A percentile compares a stretch with the other conserved stretches of the same genome.
phyloP scores from a whole-genome alignment of 495 filamentous ascomycete genomes.

The Penicillium cataractarum region DNA sequence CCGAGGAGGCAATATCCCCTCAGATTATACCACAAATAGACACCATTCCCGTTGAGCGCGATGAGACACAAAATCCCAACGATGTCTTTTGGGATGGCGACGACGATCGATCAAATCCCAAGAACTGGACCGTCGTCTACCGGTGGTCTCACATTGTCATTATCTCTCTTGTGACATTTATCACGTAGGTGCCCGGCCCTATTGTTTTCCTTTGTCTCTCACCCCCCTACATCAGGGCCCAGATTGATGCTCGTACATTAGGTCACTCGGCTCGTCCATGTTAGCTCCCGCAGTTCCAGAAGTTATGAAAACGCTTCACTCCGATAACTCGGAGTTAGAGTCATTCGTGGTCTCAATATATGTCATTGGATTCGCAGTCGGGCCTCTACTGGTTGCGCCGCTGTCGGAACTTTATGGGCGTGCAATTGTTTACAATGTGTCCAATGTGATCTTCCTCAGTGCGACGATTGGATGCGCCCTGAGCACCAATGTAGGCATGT shows the following conservation, averaged over 20 bases:
- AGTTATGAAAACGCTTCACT: conserved; percentile 5
- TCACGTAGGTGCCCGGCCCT: neutral
- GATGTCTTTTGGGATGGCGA: neutral
- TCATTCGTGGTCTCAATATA: conserved; percentile 2
- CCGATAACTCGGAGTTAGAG: neutral
- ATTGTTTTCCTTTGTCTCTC: neutral
- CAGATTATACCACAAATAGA: neutral
- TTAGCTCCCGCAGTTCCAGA: conserved; percentile 2
- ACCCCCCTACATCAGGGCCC: neutral
- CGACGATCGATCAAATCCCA: conserved; percentile 4
- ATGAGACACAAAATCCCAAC: neutral
- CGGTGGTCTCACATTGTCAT: conserved; percentile 1
- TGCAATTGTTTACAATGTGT: conserved; percentile 31
- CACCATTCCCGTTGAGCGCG: neutral
- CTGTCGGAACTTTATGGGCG: conserved; percentile 41
- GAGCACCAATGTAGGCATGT: neutral
- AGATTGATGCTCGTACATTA: neutral
- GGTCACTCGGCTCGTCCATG: conserved; percentile 5
- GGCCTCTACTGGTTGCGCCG: conserved; percentile 20
- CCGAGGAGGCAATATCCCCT: neutral
- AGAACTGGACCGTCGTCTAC: neutral
- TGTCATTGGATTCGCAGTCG: conserved; percentile 2
- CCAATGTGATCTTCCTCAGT: conserved; percentile 36
- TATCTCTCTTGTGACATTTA: neutral
- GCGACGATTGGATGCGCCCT: conserved; percentile 33